Conservation (phyloP, 148 eudicot genomes). For the Diospyros kaki region DNA sequence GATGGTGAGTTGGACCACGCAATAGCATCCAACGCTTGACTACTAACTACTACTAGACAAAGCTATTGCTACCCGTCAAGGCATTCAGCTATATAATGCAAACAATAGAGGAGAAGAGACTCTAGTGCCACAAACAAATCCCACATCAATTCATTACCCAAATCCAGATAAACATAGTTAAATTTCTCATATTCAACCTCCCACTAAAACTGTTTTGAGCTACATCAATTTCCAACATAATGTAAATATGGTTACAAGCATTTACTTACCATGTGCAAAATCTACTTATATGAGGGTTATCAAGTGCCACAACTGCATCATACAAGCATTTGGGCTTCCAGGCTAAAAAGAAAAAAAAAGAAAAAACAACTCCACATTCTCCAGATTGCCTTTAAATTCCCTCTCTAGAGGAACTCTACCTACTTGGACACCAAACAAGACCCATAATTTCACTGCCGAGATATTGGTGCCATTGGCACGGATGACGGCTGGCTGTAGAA, state of each 20-base stretch:
- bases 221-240: constrained; percentile 1
- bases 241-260: constrained; percentile 19
- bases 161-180: not conserved
- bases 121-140: not conserved
- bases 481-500: constrained; percentile 54
- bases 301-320: constrained; percentile 15
- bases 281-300: constrained; percentile 11
- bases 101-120: not conserved
- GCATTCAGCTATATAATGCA: not conserved
- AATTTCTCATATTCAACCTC: constrained; percentile 13
- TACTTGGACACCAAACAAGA: not conserved
- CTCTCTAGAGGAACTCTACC: not conserved
- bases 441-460: constrained; percentile 25
- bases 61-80: not conserved
- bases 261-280: constrained; percentile 25
- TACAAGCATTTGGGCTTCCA: constrained; percentile 2
- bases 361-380: not conserved
- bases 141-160: not conserved
- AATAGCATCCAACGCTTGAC: too few relatives aligned
- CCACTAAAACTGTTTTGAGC: not conserved
- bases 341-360: not conserved
- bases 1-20: too few relatives aligned
- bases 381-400: not conserved
- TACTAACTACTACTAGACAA: too few relatives aligned
- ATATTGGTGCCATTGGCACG: constrained; percentile 59